Percentiles rank a stretch among this genome's conserved stretches.
Evolutionary conservation across 306 rosid species (phyloP).

Genomic region (Glycine tomentella): DNA sequence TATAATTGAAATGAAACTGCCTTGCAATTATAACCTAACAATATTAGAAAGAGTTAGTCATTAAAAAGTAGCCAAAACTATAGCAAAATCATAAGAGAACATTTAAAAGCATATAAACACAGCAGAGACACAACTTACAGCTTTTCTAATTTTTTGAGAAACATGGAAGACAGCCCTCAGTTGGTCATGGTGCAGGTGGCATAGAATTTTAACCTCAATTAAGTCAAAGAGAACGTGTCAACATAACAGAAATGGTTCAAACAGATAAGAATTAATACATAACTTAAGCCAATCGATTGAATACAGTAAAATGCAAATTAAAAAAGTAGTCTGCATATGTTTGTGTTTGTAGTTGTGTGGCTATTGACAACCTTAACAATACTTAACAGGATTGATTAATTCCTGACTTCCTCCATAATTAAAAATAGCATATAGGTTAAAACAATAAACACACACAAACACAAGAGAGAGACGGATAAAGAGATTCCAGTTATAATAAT

Average conservation of each 20-base stretch:
- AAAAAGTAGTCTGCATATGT: background rate
- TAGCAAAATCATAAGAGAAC: constrained; percentile 2
- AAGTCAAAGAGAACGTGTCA: constrained; percentile 45
- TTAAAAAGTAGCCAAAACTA: constrained; percentile 27
- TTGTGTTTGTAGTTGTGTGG: background rate
- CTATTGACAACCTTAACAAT: constrained; percentile 9
- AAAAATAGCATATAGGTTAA: too few species aligned
- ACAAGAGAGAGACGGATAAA: background rate
- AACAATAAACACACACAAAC: background rate
- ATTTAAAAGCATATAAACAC: background rate
- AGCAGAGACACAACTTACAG: constrained; percentile 65
- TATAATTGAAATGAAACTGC: constrained; percentile 88
- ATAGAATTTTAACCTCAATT: constrained; percentile 79
- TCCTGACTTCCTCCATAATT: background rate
- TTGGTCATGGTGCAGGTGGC: constrained; percentile 96
- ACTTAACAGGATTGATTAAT: background rate
- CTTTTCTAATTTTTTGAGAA: constrained; percentile 78
- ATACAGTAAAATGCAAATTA: constrained; percentile 29
- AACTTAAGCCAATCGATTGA: background rate
- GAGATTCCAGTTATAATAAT: too few species aligned
- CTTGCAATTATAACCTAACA: constrained; percentile 80
- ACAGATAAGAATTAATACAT: background rate
- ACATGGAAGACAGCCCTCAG: constrained; percentile 92
- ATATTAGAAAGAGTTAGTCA: constrained; percentile 8
- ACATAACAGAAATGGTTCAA: background rate